Base-by-base conservation (phyloP, 495 filamentous ascomycete species). In the Acidiella bohemica region DNA sequence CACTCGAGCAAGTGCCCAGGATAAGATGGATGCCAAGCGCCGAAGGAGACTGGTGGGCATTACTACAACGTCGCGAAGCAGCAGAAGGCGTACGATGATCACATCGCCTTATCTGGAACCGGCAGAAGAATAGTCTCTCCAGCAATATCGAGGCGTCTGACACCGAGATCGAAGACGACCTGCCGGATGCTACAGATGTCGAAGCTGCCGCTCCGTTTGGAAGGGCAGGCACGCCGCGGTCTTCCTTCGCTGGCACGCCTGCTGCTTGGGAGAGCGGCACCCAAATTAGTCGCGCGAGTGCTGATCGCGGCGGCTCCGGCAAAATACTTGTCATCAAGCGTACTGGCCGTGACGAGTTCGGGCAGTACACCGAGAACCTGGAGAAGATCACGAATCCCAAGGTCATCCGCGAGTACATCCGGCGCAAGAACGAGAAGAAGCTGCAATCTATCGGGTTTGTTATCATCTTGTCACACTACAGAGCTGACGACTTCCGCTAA, bases 31-130 rank as follows among this genome's bases (percentile, higher is more conserved):
- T 39, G 76, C 76, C n/a, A 71, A 80, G 46, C 73, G 81, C 48
- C 68, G 41, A 92, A 93, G 53, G 86, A 90, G 19, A 82, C 87
- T 44, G 84, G 86, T 24, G 88, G 90, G 2, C 90, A 99, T 58
- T 82, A 77, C 55, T 99, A 99, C 64, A 99, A 99, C 49, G 90
- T 99, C 41, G 84, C 84, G 42, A 70, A 76, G 39, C 90, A 99
- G 59, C 82, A 95, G 54, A 73, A 72, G 35, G 74, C 80, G 28
- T 99, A 99, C 59, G 85, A 92, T 46, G 72, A 81, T 6, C 79
- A 82, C 9, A 93, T 96, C 41, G 75, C 16, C 72, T 76, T 13
- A 93, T 96, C 43, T 99, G 90, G 90, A 75, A 81, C 21, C 70
- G 79, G 30, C 90, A 99, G 58, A 80, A 79, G 53, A 66, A 70